A percentile compares a stretch with the other conserved stretches of the same genome.
phyloP scores from a whole-genome alignment of 345 rosid species.

The Turritis glabra region DNA sequence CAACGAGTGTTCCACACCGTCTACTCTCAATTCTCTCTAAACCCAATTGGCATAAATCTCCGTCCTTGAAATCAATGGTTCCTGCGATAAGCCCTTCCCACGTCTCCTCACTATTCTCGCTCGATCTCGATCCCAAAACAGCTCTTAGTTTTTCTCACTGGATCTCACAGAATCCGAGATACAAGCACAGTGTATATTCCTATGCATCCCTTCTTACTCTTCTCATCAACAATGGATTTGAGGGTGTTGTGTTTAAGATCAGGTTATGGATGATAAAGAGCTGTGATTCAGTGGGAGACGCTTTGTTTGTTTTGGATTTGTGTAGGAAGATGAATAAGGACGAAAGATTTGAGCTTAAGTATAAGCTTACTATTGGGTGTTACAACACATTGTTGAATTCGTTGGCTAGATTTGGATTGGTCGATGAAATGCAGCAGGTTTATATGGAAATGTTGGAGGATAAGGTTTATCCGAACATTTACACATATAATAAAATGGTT shows the following conservation, averaged over 20 bases:
- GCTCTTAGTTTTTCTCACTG: constrained; percentile 60
- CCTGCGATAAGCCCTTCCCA: constrained; percentile 51
- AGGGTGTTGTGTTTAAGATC: constrained; percentile 48
- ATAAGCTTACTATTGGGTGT: constrained; percentile 53
- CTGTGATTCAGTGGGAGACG: constrained; percentile 49
- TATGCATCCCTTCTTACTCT: constrained; percentile 51
- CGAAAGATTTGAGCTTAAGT: constrained; percentile 39
- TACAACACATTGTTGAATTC: constrained; percentile 67
- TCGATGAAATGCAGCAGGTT: constrained; percentile 65
- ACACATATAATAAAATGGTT: constrained; percentile 73
- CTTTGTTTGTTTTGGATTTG: constrained; percentile 42
- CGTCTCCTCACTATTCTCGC: constrained; percentile 48
- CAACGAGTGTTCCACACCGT: constrained; percentile 39
- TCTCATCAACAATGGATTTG: constrained; percentile 38
- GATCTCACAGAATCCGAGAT: constrained; percentile 48
- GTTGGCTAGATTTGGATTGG: constrained; percentile 51
- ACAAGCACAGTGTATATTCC: constrained; percentile 52
- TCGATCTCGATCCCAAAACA: constrained; percentile 49
- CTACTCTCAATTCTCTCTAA: constrained; percentile 52
- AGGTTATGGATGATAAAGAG: constrained; percentile 52
- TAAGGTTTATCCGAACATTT: constrained; percentile 52
- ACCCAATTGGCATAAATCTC: constrained; percentile 59
- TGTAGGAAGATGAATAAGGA: constrained; percentile 46
- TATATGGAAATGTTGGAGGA: constrained; percentile 52
- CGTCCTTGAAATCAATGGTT: constrained; percentile 43